Evolutionary conservation across 225 moss, liverwort and hornwort species (phyloP).

Genomic region (Physcomitrium patens): DNA sequence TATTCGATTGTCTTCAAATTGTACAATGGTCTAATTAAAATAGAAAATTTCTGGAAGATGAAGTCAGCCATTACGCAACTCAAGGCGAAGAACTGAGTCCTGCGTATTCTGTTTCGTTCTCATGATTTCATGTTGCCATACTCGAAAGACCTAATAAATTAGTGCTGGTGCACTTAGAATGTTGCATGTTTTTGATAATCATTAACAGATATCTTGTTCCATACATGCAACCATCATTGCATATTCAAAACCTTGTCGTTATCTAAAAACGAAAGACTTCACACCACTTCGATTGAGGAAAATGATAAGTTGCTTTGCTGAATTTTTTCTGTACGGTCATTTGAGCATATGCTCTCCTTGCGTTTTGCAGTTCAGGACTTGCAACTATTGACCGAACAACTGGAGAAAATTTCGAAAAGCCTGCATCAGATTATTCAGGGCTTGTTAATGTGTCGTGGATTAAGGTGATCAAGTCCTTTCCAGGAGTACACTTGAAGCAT

Average conservation of each 20-base stretch:
- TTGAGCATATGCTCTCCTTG: neutral
- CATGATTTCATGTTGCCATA: neutral
- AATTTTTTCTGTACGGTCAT: constrained; percentile 18
- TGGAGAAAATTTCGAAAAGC: constrained; percentile 42
- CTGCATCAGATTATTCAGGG: constrained; percentile 61
- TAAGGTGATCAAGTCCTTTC: constrained; percentile 63
- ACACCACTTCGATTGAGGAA: too few species aligned
- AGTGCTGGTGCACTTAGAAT: too few species aligned
- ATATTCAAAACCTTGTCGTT: constrained; percentile 2
- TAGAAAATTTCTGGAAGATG: neutral
- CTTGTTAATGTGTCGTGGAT: constrained; percentile 67
- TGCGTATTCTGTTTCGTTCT: neutral
- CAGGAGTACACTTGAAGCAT: constrained; percentile 88
- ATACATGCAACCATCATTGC: constrained; percentile 28
- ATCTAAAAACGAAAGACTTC: too few species aligned
- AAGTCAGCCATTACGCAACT: neutral
- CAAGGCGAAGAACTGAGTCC: neutral
- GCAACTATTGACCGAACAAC: constrained; percentile 36
- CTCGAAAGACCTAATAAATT: neutral
- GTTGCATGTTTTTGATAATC: neutral
- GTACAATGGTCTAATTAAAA: neutral
- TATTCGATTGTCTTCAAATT: neutral
- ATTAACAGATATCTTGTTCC: constrained; percentile 1
- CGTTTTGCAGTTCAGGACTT: constrained; percentile 34
- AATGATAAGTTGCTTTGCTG: neutral